Evolutionary conservation across 225 moss, liverwort and hornwort genomes (phyloP).

Genomic region (Bryum argenteum): DNA sequence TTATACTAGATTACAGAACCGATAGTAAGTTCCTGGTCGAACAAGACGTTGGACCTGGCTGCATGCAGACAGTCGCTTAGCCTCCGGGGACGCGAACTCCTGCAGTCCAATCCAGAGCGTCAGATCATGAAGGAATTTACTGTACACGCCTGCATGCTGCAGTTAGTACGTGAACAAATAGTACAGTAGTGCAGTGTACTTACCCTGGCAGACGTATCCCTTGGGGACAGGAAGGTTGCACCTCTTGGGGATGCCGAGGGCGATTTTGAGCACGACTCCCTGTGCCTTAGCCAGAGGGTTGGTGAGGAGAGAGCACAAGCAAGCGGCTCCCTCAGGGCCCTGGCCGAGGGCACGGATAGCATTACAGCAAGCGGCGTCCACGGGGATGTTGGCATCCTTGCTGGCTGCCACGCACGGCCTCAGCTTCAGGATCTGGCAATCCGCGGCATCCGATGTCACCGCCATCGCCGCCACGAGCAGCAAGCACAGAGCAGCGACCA

Average conservation of each 20-base stretch:
- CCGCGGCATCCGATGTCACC: constrained; percentile 7
- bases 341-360: constrained; percentile 25
- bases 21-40: not conserved
- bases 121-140: not conserved
- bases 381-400: constrained; percentile 13
- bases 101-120: not conserved
- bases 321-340: constrained; percentile 28
- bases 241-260: constrained; percentile 28
- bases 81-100: constrained; percentile 30
- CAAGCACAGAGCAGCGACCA: constrained; percentile 24
- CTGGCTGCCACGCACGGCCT: constrained; percentile 21
- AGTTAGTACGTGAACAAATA: too few species aligned
- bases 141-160: too few species aligned
- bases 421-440: constrained; percentile 15
- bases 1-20: too few species aligned
- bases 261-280: constrained; percentile 24
- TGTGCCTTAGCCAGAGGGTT: constrained; percentile 21
- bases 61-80: not conserved
- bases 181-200: not conserved
- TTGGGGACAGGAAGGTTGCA: constrained; percentile 30
- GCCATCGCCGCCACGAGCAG: constrained; percentile 31
- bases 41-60: not conserved
- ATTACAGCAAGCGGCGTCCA: constrained; percentile 23
- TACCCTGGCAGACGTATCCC: constrained; percentile 33
- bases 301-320: constrained; percentile 35